phyloP scores from a whole-genome alignment of 768 basidiomycete genomes.

The Filobasidium floriforme region DNA sequence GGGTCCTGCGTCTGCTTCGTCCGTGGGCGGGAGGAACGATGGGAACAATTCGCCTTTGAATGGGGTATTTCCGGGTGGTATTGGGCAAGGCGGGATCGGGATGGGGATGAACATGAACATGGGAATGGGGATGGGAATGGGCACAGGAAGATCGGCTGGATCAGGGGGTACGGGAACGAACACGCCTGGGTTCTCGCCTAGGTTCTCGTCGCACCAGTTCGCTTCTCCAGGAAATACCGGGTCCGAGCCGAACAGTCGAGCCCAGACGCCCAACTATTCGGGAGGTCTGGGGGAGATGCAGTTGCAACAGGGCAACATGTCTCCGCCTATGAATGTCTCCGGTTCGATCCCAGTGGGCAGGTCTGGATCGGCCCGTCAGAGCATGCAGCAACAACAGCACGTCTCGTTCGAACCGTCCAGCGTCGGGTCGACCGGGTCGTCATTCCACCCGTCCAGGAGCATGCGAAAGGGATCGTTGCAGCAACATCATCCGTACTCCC shows the following conservation, averaged over 20 bases:
- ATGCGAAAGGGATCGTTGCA: constrained; percentile 11
- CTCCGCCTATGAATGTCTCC: no score
- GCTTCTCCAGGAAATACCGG: neutral
- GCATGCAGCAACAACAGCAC: constrained; percentile 5
- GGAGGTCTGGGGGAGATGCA: neutral
- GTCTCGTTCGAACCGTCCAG: constrained; percentile 9
- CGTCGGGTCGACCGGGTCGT: neutral
- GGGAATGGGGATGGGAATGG: no score
- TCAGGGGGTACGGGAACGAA: neutral
- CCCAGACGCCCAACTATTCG: neutral
- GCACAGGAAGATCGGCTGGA: neutral
- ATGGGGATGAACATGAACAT: no score
- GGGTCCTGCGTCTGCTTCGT: neutral
- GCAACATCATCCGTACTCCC: constrained; percentile 20
- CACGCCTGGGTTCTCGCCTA: neutral
- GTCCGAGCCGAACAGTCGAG: constrained; percentile 2
- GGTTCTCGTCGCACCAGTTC: neutral
- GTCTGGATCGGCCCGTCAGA: neutral
- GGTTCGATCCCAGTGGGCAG: constrained; percentile 6
- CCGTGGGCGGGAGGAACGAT: no score
- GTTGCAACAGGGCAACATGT: no score
- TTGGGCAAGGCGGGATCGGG: no score
- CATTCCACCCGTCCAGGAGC: constrained; percentile 9
- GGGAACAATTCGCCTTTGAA: no score
- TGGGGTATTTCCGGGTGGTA: no score